These are phyloP conservation scores for Chaetomiaceae sp. DNA, from an alignment of 2,329 filamentous ascomycete genomes.

Conservation along the genomic window DNA sequence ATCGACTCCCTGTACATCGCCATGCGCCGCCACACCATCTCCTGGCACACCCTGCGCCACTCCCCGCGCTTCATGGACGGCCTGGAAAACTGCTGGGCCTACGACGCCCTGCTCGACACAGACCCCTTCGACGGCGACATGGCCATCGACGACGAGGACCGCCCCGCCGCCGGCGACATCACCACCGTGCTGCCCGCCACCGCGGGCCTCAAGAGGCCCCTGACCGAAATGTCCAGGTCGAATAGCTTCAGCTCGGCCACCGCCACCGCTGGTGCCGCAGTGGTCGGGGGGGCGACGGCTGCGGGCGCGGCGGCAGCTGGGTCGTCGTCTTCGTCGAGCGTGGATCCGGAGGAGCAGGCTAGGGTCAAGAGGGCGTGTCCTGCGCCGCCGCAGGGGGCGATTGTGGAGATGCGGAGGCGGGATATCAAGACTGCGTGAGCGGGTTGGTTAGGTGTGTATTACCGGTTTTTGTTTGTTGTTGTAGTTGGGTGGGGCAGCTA, in stretches of 20 bases:
- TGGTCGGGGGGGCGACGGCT: neutral
- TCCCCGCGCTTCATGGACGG: slow-evolving; percentile 47
- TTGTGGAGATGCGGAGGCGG: slow-evolving; percentile 31
- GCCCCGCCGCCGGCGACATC: slow-evolving; percentile 46
- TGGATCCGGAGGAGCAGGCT: slow-evolving; percentile 10
- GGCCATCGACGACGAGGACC: slow-evolving; percentile 32
- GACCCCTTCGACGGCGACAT: slow-evolving; percentile 34
- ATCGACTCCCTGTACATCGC: slow-evolving; percentile 58
- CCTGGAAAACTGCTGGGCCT: slow-evolving; percentile 51
- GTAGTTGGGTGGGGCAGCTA: too few species aligned
- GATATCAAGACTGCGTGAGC: slow-evolving; percentile 35
- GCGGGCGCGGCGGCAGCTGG: slow-evolving; percentile 31
- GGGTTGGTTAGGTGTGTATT: neutral
- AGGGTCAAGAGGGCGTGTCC: slow-evolving; percentile 34
- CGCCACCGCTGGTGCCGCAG: neutral
- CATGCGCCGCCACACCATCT: slow-evolving; percentile 49
- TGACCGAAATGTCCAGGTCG: slow-evolving; percentile 48
- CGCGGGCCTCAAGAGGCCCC: slow-evolving; percentile 45
- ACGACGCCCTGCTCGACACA: slow-evolving; percentile 47
- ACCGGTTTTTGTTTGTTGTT: neutral
- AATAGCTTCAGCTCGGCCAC: slow-evolving; percentile 36
- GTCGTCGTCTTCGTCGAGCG: neutral
- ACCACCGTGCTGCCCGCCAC: slow-evolving; percentile 12
- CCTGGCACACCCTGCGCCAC: slow-evolving; percentile 49
- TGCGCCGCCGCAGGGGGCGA: slow-evolving; percentile 13